Evolutionary conservation across 2,329 filamentous ascomycete species (phyloP).

Genomic region (Apiospora rasikravindrae): DNA sequence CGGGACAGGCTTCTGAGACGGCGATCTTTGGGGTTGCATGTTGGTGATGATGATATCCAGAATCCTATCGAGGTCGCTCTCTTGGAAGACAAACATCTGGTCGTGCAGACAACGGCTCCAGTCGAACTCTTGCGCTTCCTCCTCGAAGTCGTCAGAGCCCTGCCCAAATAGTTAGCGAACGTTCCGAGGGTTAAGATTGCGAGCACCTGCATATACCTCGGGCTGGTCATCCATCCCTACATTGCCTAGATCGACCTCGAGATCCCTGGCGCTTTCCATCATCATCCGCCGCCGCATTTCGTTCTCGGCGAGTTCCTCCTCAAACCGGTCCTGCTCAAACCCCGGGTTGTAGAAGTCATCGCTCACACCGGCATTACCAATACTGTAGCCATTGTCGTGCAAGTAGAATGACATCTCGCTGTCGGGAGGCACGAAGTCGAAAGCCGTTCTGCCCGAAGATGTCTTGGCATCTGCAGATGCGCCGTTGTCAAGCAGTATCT

Average conservation of each 20-base stretch:
- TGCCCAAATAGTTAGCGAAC: slow-evolving; percentile 41
- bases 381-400: slow-evolving; percentile 90
- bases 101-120: slow-evolving; percentile 95
- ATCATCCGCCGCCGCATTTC: slow-evolving; percentile 97
- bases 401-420: slow-evolving; percentile 97
- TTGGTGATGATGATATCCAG: slow-evolving; percentile 96
- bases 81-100: slow-evolving; percentile 99
- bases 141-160: slow-evolving; percentile 79
- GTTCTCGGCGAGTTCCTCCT: slow-evolving; percentile 96
- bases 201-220: slow-evolving; percentile 65
- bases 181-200: neutral
- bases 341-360: slow-evolving; percentile 96
- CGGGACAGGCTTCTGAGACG: slow-evolving; percentile 96
- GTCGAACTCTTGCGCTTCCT: slow-evolving; percentile 92
- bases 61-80: slow-evolving; percentile 88
- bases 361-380: slow-evolving; percentile 77
- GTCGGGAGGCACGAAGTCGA: slow-evolving; percentile 93
- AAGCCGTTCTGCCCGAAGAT: slow-evolving; percentile 88
- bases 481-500: slow-evolving; percentile 87
- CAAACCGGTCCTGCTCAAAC: slow-evolving; percentile 90
- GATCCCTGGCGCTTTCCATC: slow-evolving; percentile 96
- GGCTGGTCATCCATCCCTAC: slow-evolving; percentile 95
- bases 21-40: slow-evolving; percentile 95
- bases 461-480: slow-evolving; percentile 97
- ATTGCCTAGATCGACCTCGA: slow-evolving; percentile 95